Evolutionary conservation across 2,329 filamentous ascomycete species (phyloP).

Genomic region (Penicillium rolfsii): DNA sequence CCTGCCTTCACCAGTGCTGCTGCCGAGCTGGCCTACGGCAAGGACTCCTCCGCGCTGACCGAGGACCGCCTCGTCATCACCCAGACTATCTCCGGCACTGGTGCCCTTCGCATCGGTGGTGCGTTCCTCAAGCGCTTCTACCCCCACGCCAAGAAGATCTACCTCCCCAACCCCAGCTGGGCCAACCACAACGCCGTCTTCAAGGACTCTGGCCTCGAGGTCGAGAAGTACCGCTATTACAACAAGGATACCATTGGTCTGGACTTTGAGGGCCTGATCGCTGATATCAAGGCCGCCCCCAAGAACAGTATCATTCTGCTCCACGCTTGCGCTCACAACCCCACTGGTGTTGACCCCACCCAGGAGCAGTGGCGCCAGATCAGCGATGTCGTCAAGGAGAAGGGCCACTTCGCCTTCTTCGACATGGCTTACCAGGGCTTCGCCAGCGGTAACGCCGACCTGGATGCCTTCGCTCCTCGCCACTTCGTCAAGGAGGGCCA

Average conservation of each 20-base stretch:
- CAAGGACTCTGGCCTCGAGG: slow-evolving; percentile 85
- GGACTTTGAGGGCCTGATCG: slow-evolving; percentile 92
- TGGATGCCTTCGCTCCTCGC: slow-evolving; percentile 89
- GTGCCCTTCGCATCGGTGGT: slow-evolving; percentile 90
- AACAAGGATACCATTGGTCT: slow-evolving; percentile 98
- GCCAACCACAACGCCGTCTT: slow-evolving; percentile 98
- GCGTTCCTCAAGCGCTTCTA: slow-evolving; percentile 92
- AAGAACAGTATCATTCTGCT: slow-evolving; percentile 87
- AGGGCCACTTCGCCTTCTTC: slow-evolving; percentile 93
- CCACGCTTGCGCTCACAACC: slow-evolving; percentile 97
- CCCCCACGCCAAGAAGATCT: slow-evolving; percentile 90
- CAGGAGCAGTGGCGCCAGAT: slow-evolving; percentile 91
- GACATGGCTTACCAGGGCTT: slow-evolving; percentile 99
- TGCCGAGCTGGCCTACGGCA: slow-evolving; percentile 85
- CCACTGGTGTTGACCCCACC: slow-evolving; percentile 93
- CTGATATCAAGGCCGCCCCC: slow-evolving; percentile 86
- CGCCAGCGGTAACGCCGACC: slow-evolving; percentile 86
- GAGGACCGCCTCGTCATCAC: slow-evolving; percentile 83
- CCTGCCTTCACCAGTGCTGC: slow-evolving; percentile 92
- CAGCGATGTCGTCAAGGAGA: slow-evolving; percentile 80
- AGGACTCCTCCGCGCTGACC: slow-evolving; percentile 73
- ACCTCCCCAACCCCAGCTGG: slow-evolving; percentile 95
- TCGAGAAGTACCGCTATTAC: slow-evolving; percentile 98
- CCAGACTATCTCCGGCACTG: slow-evolving; percentile 97
- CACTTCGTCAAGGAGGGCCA: slow-evolving; percentile 94